Evolutionary conservation across 75 land plant genomes (phyloP).

Genomic region (Sequoiadendron giganteum): DNA sequence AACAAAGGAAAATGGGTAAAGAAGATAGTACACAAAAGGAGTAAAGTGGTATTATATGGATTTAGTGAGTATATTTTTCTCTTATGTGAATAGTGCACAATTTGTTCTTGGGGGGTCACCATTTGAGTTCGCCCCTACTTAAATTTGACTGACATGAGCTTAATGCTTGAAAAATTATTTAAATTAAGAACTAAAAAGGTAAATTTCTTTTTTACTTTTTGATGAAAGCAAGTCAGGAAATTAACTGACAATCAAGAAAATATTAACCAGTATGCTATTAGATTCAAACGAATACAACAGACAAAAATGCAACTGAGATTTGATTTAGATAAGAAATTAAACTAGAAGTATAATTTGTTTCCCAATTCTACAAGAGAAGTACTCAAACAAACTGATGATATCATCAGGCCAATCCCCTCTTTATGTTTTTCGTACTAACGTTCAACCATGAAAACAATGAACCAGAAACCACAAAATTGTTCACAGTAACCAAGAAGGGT

Average conservation of each 20-base stretch:
- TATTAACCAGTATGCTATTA: background rate
- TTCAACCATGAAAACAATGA: background rate
- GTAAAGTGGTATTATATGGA: no score
- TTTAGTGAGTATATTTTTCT: no score
- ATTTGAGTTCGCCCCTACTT: no score
- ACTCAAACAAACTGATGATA: background rate
- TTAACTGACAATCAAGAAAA: background rate
- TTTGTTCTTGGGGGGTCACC: no score
- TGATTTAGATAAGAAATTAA: background rate
- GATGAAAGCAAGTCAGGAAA: background rate
- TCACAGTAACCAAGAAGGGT: no score
- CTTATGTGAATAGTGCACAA: no score
- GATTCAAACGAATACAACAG: background rate
- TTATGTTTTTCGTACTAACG: background rate
- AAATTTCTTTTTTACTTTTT: background rate
- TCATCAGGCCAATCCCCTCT: background rate
- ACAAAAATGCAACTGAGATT: background rate
- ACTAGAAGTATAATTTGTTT: background rate
- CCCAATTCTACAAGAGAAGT: background rate
- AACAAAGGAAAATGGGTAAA: no score
- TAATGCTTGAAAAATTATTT: no score
- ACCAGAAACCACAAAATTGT: background rate
- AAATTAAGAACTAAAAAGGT: no score
- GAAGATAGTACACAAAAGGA: no score
- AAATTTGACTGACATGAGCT: no score